A percentile compares a stretch with the other conserved stretches of the same genome.
These are phyloP conservation scores for Fagopyrum esculentum DNA, from an alignment of 148 eudicot species.

Conservation along the genomic window DNA sequence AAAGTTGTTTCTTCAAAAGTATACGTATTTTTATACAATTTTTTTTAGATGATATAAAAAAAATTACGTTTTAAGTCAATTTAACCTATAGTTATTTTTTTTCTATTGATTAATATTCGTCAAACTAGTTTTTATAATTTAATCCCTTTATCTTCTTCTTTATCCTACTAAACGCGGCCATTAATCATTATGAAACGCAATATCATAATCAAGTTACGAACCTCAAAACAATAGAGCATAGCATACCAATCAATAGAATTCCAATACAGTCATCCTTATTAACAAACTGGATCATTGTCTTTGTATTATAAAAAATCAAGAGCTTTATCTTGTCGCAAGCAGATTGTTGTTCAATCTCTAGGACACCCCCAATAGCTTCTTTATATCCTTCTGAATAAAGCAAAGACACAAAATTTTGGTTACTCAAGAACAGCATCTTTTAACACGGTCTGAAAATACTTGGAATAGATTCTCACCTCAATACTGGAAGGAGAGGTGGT, in stretches of 20 bases:
- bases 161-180: too few relatives aligned
- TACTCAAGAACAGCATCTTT: neutral
- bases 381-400: constrained; percentile 46
- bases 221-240: too few relatives aligned
- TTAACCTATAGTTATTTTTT: too few relatives aligned
- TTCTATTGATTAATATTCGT: too few relatives aligned
- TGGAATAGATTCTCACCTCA: constrained; percentile 33
- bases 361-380: constrained; percentile 41
- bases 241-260: neutral
- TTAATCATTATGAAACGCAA: too few relatives aligned
- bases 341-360: constrained; percentile 9
- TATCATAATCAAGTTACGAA: too few relatives aligned
- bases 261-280: neutral
- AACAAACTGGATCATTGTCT: neutral
- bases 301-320: neutral
- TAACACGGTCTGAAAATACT: neutral
- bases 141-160: too few relatives aligned
- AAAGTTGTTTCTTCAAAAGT: too few relatives aligned
- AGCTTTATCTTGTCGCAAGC: neutral
- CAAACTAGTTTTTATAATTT: too few relatives aligned
- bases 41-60: too few relatives aligned
- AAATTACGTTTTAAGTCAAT: too few relatives aligned
- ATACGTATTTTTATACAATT: too few relatives aligned
- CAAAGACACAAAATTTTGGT: neutral
- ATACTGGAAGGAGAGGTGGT: constrained; percentile 62